Conservation (phyloP, 192 early-diverging fungal species). For the Gamsiella multidivaricata region DNA sequence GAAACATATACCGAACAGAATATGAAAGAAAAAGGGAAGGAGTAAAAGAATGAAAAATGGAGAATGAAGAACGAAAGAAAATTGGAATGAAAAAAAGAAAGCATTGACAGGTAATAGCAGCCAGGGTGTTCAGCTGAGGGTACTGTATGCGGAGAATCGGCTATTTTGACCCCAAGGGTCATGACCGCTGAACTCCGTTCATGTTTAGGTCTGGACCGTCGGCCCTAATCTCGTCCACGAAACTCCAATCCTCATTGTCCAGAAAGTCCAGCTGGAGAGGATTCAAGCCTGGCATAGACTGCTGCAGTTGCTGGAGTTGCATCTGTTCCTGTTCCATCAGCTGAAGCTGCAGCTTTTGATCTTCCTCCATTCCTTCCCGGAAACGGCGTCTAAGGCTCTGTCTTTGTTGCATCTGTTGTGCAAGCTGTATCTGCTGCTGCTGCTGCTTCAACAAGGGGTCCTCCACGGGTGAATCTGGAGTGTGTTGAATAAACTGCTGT, state of each 20-base stretch:
- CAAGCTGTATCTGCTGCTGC: constrained; percentile 28
- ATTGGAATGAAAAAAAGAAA: too few relatives aligned
- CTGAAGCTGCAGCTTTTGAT: constrained; percentile 36
- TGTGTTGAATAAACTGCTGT: constrained; percentile 2
- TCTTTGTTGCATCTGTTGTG: constrained; percentile 45
- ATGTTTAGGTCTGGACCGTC: constrained; percentile 17
- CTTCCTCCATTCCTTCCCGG: constrained; percentile 29
- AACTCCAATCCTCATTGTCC: constrained; percentile 52
- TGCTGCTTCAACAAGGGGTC: constrained; percentile 19
- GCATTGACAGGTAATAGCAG: too few relatives aligned
- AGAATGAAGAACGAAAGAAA: too few relatives aligned
- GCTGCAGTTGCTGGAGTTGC: constrained; percentile 36
- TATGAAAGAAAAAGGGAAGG: too few relatives aligned
- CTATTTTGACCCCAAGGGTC: constrained; percentile 25
- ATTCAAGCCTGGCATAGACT: constrained; percentile 22
- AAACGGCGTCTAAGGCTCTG: constrained; percentile 24
- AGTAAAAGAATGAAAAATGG: too few relatives aligned
- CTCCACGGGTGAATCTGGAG: background rate
- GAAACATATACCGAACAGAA: too few relatives aligned
- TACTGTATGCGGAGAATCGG: background rate
- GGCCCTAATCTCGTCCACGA: constrained; percentile 42
- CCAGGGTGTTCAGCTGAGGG: too few relatives aligned
- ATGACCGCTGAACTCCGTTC: constrained; percentile 16
- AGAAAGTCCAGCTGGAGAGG: constrained; percentile 46
- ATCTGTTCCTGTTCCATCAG: constrained; percentile 53